A percentile compares a stretch with the other conserved stretches of the same genome.
Evolutionary conservation across 1,284 basidiomycete genomes (phyloP).

Genomic region (Boletus smithii): DNA sequence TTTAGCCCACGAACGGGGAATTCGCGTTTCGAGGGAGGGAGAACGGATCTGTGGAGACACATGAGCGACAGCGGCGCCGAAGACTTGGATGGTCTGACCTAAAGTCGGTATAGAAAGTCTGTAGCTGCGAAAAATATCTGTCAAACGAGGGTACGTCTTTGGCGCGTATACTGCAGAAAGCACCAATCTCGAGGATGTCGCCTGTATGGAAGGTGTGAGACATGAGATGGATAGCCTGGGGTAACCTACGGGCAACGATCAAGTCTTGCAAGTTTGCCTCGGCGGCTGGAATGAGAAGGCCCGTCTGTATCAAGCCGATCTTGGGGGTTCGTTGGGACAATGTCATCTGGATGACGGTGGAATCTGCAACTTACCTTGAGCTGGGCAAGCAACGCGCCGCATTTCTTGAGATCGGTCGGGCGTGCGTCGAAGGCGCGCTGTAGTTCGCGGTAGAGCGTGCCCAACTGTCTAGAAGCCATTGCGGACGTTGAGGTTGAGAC

Average conservation of each 20-base stretch:
- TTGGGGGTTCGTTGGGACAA: slow-evolving; percentile 33
- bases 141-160: slow-evolving; percentile 91
- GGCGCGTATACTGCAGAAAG: slow-evolving; percentile 87
- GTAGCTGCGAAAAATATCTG: slow-evolving; percentile 90
- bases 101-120: slow-evolving; percentile 90
- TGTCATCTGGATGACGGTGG: neutral
- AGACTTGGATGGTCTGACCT: slow-evolving; percentile 43
- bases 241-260: slow-evolving; percentile 61
- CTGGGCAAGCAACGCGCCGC: slow-evolving; percentile 57
- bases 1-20: slow-evolving; percentile 89
- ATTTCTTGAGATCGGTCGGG: slow-evolving; percentile 64
- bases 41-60: slow-evolving; percentile 48
- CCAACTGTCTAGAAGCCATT: slow-evolving; percentile 55
- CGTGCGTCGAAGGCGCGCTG: slow-evolving; percentile 58
- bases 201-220: slow-evolving; percentile 45
- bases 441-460: slow-evolving; percentile 55
- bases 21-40: slow-evolving; percentile 83
- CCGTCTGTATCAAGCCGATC: slow-evolving; percentile 77
- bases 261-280: slow-evolving; percentile 61
- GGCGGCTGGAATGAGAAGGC: slow-evolving; percentile 66
- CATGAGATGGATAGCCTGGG: neutral
- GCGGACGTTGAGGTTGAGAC: too few species aligned
- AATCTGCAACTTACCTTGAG: slow-evolving; percentile 76
- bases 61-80: neutral
- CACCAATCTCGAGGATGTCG: slow-evolving; percentile 93